Percentiles rank a stretch among this genome's conserved stretches.
Evolutionary conservation across 768 basidiomycete species (phyloP).

Genomic region (Tricholoma furcatifolium): DNA sequence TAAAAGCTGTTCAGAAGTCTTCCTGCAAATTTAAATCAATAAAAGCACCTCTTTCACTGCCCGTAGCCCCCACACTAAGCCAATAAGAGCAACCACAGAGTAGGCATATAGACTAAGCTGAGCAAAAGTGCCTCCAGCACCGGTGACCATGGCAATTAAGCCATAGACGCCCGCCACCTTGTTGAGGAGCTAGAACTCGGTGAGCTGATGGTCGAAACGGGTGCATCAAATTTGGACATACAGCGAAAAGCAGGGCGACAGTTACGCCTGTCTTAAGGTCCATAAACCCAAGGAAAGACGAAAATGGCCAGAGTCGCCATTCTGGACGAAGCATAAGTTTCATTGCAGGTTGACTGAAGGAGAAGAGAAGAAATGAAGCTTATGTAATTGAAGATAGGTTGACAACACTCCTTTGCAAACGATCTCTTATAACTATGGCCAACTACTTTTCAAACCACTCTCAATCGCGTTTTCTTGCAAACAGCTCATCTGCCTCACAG

Average conservation of each 20-base stretch:
- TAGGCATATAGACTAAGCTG: constrained; percentile 94
- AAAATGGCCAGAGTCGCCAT: constrained; percentile 81
- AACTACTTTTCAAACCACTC: constrained; percentile 86
- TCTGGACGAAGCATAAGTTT: constrained; percentile 80
- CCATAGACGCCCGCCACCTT: constrained; percentile 98
- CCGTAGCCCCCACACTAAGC: constrained; percentile 83
- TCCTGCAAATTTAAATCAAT: constrained; percentile 4
- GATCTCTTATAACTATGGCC: constrained; percentile 42
- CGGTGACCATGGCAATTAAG: constrained; percentile 85
- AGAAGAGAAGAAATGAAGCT: neutral
- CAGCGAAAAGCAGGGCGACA: constrained; percentile 85
- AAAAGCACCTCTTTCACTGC: constrained; percentile 78
- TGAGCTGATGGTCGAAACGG: constrained; percentile 7
- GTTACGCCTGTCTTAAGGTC: constrained; percentile 95
- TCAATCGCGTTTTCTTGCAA: constrained; percentile 67
- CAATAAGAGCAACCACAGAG: constrained; percentile 79
- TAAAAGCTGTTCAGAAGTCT: constrained; percentile 33
- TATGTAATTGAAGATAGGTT: constrained; percentile 9
- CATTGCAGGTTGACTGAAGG: constrained; percentile 36
- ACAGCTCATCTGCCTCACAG: constrained; percentile 30
- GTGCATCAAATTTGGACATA: constrained; percentile 38
- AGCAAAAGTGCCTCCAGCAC: constrained; percentile 89
- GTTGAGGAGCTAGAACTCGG: constrained; percentile 68
- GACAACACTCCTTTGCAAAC: constrained; percentile 11
- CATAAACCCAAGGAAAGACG: constrained; percentile 81